Evolutionary conservation across 2,329 filamentous ascomycete species (phyloP).

Genomic region (Rhynchosporium graminicola): DNA sequence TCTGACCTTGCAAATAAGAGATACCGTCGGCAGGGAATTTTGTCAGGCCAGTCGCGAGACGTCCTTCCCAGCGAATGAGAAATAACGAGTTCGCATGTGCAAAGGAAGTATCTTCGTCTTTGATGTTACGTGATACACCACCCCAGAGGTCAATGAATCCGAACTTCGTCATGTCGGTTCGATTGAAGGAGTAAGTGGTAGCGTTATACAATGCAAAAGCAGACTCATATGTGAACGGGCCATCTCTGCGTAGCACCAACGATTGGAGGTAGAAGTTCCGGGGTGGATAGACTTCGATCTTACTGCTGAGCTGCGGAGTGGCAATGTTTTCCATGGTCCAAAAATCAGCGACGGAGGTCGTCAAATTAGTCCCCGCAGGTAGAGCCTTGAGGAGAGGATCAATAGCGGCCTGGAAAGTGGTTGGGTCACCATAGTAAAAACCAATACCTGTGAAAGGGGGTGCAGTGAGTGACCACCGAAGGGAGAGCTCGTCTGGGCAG

Average conservation of each 20-base stretch:
- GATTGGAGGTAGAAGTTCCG: conserved; percentile 19
- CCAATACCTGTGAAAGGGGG: conserved; percentile 13
- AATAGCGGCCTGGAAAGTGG: conserved; percentile 3
- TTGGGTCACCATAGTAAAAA: conserved; percentile 17
- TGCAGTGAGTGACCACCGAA: conserved; percentile 14
- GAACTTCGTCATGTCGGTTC: conserved; percentile 19
- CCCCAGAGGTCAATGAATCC: conserved; percentile 20
- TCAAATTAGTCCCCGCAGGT: not conserved
- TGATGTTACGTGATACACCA: conserved; percentile 1
- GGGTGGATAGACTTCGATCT: conserved; percentile 13
- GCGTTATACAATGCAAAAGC: conserved; percentile 14
- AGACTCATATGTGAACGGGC: conserved; percentile 15
- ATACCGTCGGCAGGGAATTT: conserved; percentile 15
- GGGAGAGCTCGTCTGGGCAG: conserved; percentile 15
- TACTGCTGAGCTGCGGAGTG: conserved; percentile 5
- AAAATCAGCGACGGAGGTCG: conserved; percentile 13
- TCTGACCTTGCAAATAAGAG: not conserved
- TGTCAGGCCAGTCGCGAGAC: conserved; percentile 10
- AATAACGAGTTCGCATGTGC: conserved; percentile 15
- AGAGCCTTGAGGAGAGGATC: conserved; percentile 13
- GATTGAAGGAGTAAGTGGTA: conserved; percentile 13
- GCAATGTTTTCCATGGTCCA: conserved; percentile 19
- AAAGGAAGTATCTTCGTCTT: conserved; percentile 1
- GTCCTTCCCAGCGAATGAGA: conserved; percentile 16
- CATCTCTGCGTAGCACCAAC: conserved; percentile 5